These are phyloP conservation scores for Microthlaspi erraticum DNA, from an alignment of 345 rosid species.

Conservation along the genomic window DNA sequence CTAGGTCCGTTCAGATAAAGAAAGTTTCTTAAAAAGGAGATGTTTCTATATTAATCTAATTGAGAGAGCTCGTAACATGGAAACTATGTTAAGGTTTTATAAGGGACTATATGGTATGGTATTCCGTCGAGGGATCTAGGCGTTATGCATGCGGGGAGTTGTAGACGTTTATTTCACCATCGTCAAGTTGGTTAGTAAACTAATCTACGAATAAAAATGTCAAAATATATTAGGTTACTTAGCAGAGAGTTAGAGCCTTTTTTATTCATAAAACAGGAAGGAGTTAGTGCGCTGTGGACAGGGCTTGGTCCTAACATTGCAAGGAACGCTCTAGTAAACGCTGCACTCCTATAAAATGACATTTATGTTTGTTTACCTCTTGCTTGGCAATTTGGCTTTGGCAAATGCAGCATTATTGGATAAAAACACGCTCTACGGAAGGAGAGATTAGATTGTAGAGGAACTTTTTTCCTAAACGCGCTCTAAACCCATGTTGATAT, in stretches of 20 bases:
- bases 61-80: constrained; percentile 27
- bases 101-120: constrained; percentile 32
- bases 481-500: constrained; percentile 25
- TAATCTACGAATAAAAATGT: constrained; percentile 10
- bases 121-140: constrained; percentile 43
- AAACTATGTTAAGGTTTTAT: constrained; percentile 26
- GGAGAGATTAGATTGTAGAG: constrained; percentile 27
- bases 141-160: constrained; percentile 78
- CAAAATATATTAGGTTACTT: not conserved
- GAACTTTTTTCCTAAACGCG: constrained; percentile 10
- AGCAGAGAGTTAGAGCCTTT: constrained; percentile 20
- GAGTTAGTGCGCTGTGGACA: constrained; percentile 86
- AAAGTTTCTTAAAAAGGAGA: not conserved
- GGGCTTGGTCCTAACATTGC: constrained; percentile 98
- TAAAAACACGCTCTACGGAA: constrained; percentile 12
- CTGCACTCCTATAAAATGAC: constrained; percentile 54
- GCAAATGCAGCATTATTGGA: constrained; percentile 34
- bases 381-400: constrained; percentile 25
- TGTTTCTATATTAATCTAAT: constrained; percentile 30
- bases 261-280: constrained; percentile 58
- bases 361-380: constrained; percentile 18
- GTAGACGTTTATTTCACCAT: constrained; percentile 82
- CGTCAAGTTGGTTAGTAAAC: constrained; percentile 65
- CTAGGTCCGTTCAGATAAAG: constrained; percentile 7
- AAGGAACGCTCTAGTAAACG: constrained; percentile 90